These are phyloP conservation scores for Hsuehochloa calcarea DNA, from an alignment of 176 grass and related monocot genomes.

Conservation along the genomic window DNA sequence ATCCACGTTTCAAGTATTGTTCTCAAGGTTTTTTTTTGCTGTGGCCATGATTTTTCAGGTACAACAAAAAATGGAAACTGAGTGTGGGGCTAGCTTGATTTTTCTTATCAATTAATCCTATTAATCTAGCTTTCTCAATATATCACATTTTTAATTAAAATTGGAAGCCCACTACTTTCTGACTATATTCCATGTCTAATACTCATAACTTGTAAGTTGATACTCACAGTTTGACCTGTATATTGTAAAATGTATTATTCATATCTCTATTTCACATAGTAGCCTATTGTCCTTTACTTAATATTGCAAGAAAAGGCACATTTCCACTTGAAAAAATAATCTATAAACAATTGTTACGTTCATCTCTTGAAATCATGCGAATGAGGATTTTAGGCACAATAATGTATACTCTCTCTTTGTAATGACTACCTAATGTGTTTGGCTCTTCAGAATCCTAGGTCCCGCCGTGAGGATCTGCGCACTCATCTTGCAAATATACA, in stretches of 20 bases:
- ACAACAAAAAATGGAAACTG: background rate
- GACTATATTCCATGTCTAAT: background rate
- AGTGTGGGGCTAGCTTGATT: background rate
- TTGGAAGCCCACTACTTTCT: background rate
- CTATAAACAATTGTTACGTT: background rate
- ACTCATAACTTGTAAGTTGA: background rate
- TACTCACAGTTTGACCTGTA: conserved; percentile 6
- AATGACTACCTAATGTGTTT: conserved; percentile 30
- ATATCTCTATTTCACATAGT: conserved; percentile 8
- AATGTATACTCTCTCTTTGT: conserved; percentile 14
- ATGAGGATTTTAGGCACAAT: conserved; percentile 15
- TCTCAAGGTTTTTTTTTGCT: conserved; percentile 19
- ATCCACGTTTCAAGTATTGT: background rate
- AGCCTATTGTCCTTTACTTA: background rate
- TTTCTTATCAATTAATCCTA: background rate
- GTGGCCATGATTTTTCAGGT: background rate
- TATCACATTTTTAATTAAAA: background rate
- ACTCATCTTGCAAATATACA: conserved; percentile 85
- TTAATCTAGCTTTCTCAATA: conserved; percentile 1
- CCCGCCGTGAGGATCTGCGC: conserved; percentile 87
- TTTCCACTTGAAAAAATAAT: background rate
- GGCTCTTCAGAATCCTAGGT: conserved; percentile 75
- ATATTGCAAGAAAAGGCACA: background rate
- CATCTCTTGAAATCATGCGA: background rate
- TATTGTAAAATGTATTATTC: conserved; percentile 24